These are phyloP conservation scores for Fusarium sp. DNA, from an alignment of 2,329 filamentous ascomycete genomes.

Conservation along the genomic window DNA sequence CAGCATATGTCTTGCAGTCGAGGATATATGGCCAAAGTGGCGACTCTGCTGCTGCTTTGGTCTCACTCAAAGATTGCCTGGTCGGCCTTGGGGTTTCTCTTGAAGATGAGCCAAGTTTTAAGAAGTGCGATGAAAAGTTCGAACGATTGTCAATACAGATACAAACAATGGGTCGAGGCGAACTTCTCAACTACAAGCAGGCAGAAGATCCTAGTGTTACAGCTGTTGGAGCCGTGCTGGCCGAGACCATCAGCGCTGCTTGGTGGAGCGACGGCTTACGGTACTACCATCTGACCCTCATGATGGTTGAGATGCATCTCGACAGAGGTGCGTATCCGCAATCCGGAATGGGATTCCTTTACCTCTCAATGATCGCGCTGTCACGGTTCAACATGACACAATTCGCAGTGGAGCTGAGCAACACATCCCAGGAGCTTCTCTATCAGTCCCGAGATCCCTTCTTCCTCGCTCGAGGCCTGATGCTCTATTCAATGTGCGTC, in stretches of 20 bases:
- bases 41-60: slow-evolving; percentile 76
- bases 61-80: slow-evolving; percentile 78
- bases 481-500: slow-evolving; percentile 76
- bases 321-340: slow-evolving; percentile 75
- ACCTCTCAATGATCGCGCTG: slow-evolving; percentile 75
- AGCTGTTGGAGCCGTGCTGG: slow-evolving; percentile 76
- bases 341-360: slow-evolving; percentile 75
- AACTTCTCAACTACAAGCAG: slow-evolving; percentile 59
- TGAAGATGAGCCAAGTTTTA: slow-evolving; percentile 74
- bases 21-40: slow-evolving; percentile 82
- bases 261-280: slow-evolving; percentile 79
- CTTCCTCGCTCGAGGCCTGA: slow-evolving; percentile 75
- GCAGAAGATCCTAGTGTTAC: slow-evolving; percentile 66
- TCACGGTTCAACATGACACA: slow-evolving; percentile 78
- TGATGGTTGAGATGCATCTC: slow-evolving; percentile 76
- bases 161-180: slow-evolving; percentile 65
- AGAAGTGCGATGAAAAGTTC: slow-evolving; percentile 83
- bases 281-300: slow-evolving; percentile 78
- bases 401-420: slow-evolving; percentile 74
- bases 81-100: slow-evolving; percentile 75
- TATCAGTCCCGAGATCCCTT: slow-evolving; percentile 73
- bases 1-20: slow-evolving; percentile 85
- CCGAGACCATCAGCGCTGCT: slow-evolving; percentile 76
- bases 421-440: slow-evolving; percentile 73
- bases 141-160: slow-evolving; percentile 71